Base-by-base conservation (phyloP, 345 rosid genomes). In the Euphorbia lathyris region DNA sequence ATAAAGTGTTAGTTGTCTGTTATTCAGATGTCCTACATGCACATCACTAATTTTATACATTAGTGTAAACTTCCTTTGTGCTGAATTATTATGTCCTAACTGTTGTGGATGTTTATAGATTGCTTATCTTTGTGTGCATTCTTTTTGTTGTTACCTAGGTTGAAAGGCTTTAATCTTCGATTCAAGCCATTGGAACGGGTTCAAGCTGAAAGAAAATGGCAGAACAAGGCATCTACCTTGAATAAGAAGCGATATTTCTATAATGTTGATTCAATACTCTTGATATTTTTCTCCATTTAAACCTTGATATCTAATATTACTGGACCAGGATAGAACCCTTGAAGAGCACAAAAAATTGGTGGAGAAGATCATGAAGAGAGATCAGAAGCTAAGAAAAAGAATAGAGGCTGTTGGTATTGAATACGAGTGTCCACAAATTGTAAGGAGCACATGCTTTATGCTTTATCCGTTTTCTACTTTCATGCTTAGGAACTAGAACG, bases 401-500 rank as follows among this genome's bases (percentile, higher is more conserved):
- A 90, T 95, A 74, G 86, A 81, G 63, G 94, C 86, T 14, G 96
- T 94, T 65, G 96, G 96, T 59, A 82, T 95, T 68, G 94, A 85
- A 27, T 94, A 89, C 65, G 92, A 85, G 58, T 92, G 92, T 86
- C 97, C 99, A 0, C 88, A 83, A 75, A 86, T 95, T 59, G 97
- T 95, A 88, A 88, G 98, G 71, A 65, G 29, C 55, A n/a, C 14
- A 12, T 43, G 1, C 53, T 58, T 59, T 27, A 22, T 70, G 6
- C 22, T 65, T 34, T 34, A 34, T 60, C 59, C 5, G 13, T 29
- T 22, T 22, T 55, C 29, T n/a, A 20, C 32, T 27, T 67, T 38
- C 23, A 16, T 34, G 7, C 38, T 59, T 26, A n/a, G n/a, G n/a
- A n/a, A n/a, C n/a, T n/a, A 22, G 25, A 48, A 2, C 16, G 0